Base-by-base conservation (phyloP, 495 filamentous ascomycete species). In the Tuber indicum region DNA sequence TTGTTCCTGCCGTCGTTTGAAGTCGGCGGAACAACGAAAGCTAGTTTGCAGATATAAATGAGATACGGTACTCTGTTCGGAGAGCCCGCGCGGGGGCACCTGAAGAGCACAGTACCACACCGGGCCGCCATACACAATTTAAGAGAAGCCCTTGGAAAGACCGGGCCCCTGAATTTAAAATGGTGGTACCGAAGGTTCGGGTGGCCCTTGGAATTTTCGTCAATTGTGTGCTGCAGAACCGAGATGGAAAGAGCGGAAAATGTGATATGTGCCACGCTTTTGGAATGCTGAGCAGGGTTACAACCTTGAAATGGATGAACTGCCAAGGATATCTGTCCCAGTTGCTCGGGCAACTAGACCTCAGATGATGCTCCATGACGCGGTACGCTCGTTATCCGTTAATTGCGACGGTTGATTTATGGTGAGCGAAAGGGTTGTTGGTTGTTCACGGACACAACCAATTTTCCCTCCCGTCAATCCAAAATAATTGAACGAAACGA, bases 91-190 rank as follows among this genome's bases (percentile, higher is more conserved):
- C 81, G 75, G 81, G 76, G 75, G 36, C 81, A 81, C 81, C 81
- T 83, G 81, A 83, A 77, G 75, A 83, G 81, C 70, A 76, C 41
- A 83, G 81, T 72, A 76, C 41, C 73, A 69, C 70, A 77, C 79
- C 78, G 80, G 80, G 72, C 81, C 81, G 77, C 44, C 81, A 78
- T 76, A 75, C 74, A 62, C 80, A 82, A 83, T 82, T 77, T 76
- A 82, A 71, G 72, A 82, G 81, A 82, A 82, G 82, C 81, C 77
- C 75, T 76, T 79, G 77, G 81, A 79, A 74, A 73, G 78, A 49
- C 58, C 71, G 72, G 79, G 75, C 80, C 79, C 79, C 80, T 79
- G 79, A 82, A 82, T 78, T 82, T 83, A 75, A 77, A 83, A 76
- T 81, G 74, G 80, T 75, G 73, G 81, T 83, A 83, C 81, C 81